Conservation (phyloP, 177 flowering plant genomes). For the Vitis hybrid region DNA sequence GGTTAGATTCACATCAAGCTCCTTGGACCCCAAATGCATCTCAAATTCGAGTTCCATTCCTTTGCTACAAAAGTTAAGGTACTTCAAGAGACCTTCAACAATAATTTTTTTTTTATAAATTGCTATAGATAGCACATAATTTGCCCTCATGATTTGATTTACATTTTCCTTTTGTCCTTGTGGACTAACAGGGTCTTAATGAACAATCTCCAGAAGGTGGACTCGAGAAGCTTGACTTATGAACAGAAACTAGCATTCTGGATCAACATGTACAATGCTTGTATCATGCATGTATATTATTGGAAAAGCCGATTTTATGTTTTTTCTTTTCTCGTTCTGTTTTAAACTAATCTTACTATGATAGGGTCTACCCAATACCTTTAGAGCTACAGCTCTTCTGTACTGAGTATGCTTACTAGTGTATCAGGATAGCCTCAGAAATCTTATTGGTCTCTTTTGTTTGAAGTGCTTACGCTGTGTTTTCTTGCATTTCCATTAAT, state of each 20-base stretch:
- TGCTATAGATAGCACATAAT: background rate
- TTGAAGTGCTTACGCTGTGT: background rate
- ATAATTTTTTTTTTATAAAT: background rate
- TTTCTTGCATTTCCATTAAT: slow-evolving; percentile 10
- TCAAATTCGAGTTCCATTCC: slow-evolving; percentile 64
- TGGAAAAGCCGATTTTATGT: slow-evolving; percentile 8
- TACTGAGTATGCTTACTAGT: background rate
- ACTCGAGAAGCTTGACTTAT: slow-evolving; percentile 52
- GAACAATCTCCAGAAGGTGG: slow-evolving; percentile 64
- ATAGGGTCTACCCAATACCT: background rate
- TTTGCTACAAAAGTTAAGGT: slow-evolving; percentile 79
- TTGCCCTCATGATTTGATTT: background rate
- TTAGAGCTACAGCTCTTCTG: background rate
- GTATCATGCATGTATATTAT: slow-evolving; percentile 86
- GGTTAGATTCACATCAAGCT: slow-evolving; percentile 67
- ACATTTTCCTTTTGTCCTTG: background rate
- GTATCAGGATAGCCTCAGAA: slow-evolving; percentile 1
- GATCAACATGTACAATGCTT: slow-evolving; percentile 99
- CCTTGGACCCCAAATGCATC: slow-evolving; percentile 72
- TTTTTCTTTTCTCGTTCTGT: background rate
- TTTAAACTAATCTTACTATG: background rate
- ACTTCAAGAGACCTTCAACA: background rate
- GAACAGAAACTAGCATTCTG: slow-evolving; percentile 95
- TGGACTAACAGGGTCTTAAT: slow-evolving; percentile 47
- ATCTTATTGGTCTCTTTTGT: background rate